Conservation (phyloP, 768 basidiomycete genomes). For the Leccinum longicurvipes region DNA sequence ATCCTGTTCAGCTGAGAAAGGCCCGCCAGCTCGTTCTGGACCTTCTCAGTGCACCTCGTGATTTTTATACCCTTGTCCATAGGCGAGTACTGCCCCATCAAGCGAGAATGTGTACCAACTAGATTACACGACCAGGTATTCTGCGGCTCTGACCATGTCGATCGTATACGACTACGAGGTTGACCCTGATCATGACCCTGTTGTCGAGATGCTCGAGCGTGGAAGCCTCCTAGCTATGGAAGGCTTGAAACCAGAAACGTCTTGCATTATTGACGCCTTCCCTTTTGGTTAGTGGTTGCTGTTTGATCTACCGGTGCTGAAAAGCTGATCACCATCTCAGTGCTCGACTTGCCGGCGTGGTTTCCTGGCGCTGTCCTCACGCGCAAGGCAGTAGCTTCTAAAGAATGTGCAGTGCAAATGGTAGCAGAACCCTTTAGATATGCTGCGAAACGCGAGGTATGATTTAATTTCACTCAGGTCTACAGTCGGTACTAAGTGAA, state of each 20-base stretch:
- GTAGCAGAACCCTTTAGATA: constrained; percentile 16
- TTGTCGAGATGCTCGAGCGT: constrained; percentile 36
- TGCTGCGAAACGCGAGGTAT: constrained; percentile 12
- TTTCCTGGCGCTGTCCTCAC: constrained; percentile 28
- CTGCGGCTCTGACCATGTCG: constrained; percentile 37
- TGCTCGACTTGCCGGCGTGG: constrained; percentile 24
- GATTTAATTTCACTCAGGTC: neutral
- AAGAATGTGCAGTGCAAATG: constrained; percentile 6
- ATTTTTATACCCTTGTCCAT: constrained; percentile 5
- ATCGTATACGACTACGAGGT: constrained; percentile 41
- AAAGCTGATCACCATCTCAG: constrained; percentile 3
- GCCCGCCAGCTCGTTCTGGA: constrained; percentile 14
- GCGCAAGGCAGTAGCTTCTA: constrained; percentile 13
- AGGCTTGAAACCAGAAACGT: constrained; percentile 13
- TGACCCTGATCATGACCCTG: constrained; percentile 33
- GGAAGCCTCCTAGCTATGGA: constrained; percentile 22
- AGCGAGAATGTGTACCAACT: neutral
- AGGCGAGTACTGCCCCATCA: neutral
- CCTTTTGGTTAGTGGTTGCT: constrained; percentile 16
- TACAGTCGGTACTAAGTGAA: neutral
- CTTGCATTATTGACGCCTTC: constrained; percentile 18
- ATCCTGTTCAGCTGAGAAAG: constrained; percentile 19
- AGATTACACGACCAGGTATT: constrained; percentile 18
- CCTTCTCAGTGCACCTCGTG: constrained; percentile 8
- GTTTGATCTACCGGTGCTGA: too few relatives aligned